A percentile compares a stretch with the other conserved stretches of the same genome.
These are phyloP conservation scores for Mortierella sp. DNA, from an alignment of 371 early-diverging fungal genomes.

Conservation along the genomic window DNA sequence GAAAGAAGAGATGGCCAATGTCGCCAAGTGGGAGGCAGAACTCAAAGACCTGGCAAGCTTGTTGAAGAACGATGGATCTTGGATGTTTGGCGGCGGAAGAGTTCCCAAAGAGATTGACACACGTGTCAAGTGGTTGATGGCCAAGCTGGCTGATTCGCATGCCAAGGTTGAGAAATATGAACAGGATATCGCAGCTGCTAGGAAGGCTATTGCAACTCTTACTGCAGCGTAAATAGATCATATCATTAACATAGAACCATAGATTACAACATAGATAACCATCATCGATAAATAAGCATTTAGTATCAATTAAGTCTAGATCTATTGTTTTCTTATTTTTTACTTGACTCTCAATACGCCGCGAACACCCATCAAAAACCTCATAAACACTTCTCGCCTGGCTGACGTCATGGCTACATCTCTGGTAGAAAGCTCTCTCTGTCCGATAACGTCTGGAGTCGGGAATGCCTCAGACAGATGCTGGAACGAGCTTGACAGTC, in stretches of 20 bases:
- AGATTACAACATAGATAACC: not conserved
- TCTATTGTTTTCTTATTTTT: not conserved
- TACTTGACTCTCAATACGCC: conserved; percentile 77
- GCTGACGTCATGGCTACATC: conserved; percentile 51
- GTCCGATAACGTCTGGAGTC: conserved; percentile 20
- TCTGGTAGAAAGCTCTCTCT: conserved; percentile 29
- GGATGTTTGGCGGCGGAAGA: conserved; percentile 60
- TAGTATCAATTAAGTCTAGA: not conserved
- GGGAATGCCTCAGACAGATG: conserved; percentile 48
- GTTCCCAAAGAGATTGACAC: conserved; percentile 68
- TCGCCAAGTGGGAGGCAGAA: conserved; percentile 80
- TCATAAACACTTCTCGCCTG: conserved; percentile 65
- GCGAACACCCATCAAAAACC: conserved; percentile 75
- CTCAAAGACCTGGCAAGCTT: conserved; percentile 64
- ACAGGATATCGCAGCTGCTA: conserved; percentile 61
- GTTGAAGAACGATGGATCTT: conserved; percentile 50
- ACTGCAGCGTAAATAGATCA: not conserved
- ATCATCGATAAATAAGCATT: not conserved
- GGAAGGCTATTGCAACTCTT: conserved; percentile 53
- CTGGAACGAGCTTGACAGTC: conserved; percentile 51
- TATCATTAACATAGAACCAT: not conserved
- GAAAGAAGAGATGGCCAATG: conserved; percentile 74
- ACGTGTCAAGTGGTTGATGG: conserved; percentile 70
- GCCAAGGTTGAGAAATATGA: conserved; percentile 68
- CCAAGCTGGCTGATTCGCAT: conserved; percentile 65